Evolutionary conservation across 495 filamentous ascomycete genomes (phyloP).

Genomic region (Hypoxylon trugodes): DNA sequence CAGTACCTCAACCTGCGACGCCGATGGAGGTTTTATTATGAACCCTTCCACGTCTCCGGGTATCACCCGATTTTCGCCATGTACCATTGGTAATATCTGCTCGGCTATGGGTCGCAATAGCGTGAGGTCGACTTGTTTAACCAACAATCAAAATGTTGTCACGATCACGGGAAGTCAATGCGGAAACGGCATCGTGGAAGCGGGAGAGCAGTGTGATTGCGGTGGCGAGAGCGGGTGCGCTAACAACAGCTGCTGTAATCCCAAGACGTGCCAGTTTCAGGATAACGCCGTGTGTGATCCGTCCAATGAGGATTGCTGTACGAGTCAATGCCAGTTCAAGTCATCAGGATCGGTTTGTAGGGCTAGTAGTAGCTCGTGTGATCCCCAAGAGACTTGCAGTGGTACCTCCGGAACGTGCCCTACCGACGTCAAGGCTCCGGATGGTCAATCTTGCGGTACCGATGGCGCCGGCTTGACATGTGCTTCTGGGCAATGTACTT

Average conservation of each 20-base stretch:
- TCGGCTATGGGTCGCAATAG: slow-evolving; percentile 84
- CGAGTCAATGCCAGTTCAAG: slow-evolving; percentile 73
- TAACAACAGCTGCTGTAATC: slow-evolving; percentile 81
- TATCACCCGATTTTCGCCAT: slow-evolving; percentile 83
- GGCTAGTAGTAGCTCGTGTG: slow-evolving; percentile 77
- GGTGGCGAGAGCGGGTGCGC: slow-evolving; percentile 77
- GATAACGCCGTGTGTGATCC: slow-evolving; percentile 82
- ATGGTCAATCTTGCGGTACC: slow-evolving; percentile 74
- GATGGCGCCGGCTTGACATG: slow-evolving; percentile 69
- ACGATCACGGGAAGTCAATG: slow-evolving; percentile 89
- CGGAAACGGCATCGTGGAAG: slow-evolving; percentile 96
- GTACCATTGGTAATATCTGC: slow-evolving; percentile 93
- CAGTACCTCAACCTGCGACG: slow-evolving; percentile 73
- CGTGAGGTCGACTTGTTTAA: slow-evolving; percentile 78
- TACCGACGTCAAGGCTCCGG: slow-evolving; percentile 67
- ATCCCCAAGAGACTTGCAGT: slow-evolving; percentile 82
- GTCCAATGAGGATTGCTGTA: slow-evolving; percentile 91
- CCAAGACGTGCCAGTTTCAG: slow-evolving; percentile 89
- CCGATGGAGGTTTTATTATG: slow-evolving; percentile 85
- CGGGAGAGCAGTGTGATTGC: slow-evolving; percentile 95
- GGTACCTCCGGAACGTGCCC: slow-evolving; percentile 80
- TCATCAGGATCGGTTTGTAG: slow-evolving; percentile 77
- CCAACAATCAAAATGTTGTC: slow-evolving; percentile 81
- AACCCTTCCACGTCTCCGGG: slow-evolving; percentile 82
- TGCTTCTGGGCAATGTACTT: slow-evolving; percentile 94